A percentile compares a stretch with the other conserved stretches of the same genome.
Evolutionary conservation across 1,139 yeast species (phyloP).

Genomic region (Yamadazyma pseudoaaseri): DNA sequence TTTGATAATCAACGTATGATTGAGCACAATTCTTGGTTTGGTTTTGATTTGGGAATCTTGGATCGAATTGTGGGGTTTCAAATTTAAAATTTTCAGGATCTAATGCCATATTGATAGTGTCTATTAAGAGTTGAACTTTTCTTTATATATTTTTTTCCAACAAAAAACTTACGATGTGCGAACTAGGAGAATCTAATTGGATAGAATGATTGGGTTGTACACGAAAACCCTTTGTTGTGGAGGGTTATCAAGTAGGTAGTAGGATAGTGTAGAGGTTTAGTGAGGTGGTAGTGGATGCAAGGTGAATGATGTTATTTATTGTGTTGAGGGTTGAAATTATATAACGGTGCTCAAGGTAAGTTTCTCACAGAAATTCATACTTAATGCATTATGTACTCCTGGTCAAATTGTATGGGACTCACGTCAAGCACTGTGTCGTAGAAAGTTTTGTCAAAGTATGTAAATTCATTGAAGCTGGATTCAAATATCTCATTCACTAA

Average conservation of each 20-base stretch:
- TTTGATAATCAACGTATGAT: constrained; percentile 95
- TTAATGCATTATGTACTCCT: too few species aligned
- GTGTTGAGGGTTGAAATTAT: too few species aligned
- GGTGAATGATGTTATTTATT: too few species aligned
- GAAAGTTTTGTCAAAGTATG: constrained; percentile 3
- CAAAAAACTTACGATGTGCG: constrained; percentile 11
- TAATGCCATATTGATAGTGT: constrained; percentile 33
- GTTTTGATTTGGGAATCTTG: constrained; percentile 95
- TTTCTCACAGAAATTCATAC: too few species aligned
- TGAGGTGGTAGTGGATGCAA: too few species aligned
- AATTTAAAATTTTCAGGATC: constrained; percentile 52
- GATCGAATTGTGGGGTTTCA: constrained; percentile 85
- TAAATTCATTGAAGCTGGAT: constrained; percentile 3
- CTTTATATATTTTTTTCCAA: constrained; percentile 1
- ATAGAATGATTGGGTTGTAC: not conserved
- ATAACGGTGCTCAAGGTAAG: too few species aligned
- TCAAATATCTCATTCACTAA: constrained; percentile 7
- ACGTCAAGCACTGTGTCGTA: constrained; percentile 3
- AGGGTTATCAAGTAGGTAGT: too few species aligned
- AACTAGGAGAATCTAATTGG: constrained; percentile 10
- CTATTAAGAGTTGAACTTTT: constrained; percentile 1
- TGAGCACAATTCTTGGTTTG: constrained; percentile 99
- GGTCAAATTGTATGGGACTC: too few species aligned
- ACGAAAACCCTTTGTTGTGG: too few species aligned
- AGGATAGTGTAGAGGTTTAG: too few species aligned